Conservation (phyloP, 225 moss, liverwort and hornwort species). For the Lunularia cruciata region DNA sequence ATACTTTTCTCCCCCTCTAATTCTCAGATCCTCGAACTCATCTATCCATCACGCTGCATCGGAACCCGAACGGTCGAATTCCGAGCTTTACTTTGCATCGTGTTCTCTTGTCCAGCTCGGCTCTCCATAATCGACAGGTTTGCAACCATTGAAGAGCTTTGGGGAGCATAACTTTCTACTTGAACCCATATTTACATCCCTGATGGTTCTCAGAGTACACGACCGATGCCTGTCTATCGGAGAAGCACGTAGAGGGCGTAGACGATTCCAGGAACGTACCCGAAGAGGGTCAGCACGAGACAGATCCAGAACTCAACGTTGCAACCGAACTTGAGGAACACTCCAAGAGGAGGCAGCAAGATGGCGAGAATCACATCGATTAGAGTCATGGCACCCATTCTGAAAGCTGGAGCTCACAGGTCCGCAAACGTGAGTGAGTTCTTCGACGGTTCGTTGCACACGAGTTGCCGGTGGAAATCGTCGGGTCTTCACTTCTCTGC, state of each 20-base stretch:
- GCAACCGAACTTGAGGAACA: conserved; percentile 29
- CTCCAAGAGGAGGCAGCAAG: conserved; percentile 29
- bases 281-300: conserved; percentile 27
- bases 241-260: conserved; percentile 36
- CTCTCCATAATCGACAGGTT: neutral
- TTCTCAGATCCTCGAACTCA: neutral
- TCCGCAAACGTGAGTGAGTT: neutral
- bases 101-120: neutral
- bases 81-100: neutral
- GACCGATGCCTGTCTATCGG: neutral
- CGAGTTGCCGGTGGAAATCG: neutral
- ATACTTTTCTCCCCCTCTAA: neutral
- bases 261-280: conserved; percentile 36
- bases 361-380: conserved; percentile 29
- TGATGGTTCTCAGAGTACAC: neutral
- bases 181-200: too few species aligned
- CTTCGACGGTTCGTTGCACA: neutral
- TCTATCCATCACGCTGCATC: neutral
- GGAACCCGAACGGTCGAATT: too few species aligned
- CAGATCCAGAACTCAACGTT: conserved; percentile 37
- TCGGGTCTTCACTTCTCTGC: neutral
- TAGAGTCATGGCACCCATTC: conserved; percentile 13
- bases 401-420: neutral
- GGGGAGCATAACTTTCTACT: neutral
- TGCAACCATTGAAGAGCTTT: neutral